Evolutionary conservation across 768 basidiomycete species (phyloP).

Genomic region (Trametes gibbosa): DNA sequence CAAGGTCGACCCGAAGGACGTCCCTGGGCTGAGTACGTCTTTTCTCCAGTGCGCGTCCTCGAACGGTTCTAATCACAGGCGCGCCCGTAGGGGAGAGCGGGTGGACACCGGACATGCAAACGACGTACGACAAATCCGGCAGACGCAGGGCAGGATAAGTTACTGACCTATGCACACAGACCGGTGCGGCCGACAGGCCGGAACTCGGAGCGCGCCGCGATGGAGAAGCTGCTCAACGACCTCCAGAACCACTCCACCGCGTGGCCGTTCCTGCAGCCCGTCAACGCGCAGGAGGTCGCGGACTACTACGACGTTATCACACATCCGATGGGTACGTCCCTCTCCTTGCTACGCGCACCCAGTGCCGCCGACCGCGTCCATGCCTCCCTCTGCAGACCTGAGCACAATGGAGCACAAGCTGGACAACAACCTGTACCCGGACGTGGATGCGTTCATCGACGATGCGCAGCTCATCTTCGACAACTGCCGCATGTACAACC

Average conservation of each 20-base stretch:
- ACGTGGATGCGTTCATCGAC: conserved; percentile 68
- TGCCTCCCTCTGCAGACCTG: conserved; percentile 54
- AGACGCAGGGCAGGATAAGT: not conserved
- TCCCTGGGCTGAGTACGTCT: conserved; percentile 70
- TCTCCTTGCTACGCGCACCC: not conserved
- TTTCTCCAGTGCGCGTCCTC: conserved; percentile 8
- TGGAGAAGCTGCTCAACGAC: conserved; percentile 78
- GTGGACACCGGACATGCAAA: conserved; percentile 84
- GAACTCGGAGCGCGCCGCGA: conserved; percentile 58
- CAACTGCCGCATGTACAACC: conserved; percentile 89
- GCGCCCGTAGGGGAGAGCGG: conserved; percentile 72
- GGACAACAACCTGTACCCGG: conserved; percentile 78
- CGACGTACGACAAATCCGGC: conserved; percentile 48
- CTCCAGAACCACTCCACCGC: conserved; percentile 73
- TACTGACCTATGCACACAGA: conserved; percentile 25
- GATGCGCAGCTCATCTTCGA: conserved; percentile 86
- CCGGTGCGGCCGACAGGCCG: conserved; percentile 44
- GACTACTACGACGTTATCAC: conserved; percentile 92
- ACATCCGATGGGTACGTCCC: conserved; percentile 82
- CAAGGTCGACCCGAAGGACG: conserved; percentile 65
- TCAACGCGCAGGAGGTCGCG: conserved; percentile 71
- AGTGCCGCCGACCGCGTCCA: not conserved
- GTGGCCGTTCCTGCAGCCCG: conserved; percentile 88
- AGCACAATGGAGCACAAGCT: conserved; percentile 86
- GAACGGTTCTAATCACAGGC: conserved; percentile 15